phyloP scores from a whole-genome alignment of 495 filamentous ascomycete genomes.

The Podospora pseudocomata region DNA sequence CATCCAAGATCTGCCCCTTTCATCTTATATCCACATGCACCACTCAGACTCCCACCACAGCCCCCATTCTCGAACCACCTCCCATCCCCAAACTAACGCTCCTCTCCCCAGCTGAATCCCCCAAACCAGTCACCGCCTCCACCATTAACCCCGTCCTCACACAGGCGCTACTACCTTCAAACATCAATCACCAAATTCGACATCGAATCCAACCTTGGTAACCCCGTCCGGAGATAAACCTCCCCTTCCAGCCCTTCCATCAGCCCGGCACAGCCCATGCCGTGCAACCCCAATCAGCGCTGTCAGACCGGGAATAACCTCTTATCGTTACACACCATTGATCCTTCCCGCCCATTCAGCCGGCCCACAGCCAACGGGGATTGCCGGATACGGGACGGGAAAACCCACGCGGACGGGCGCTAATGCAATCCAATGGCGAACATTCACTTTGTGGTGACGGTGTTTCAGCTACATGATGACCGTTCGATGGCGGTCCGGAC shows the following conservation, averaged over 20 bases:
- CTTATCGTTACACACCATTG: not conserved
- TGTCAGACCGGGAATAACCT: too few species aligned
- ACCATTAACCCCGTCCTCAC: not conserved
- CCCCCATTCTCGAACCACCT: not conserved
- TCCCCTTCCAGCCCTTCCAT: not conserved
- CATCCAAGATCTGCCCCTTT: too few species aligned
- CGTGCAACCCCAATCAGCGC: not conserved
- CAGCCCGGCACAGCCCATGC: slow-evolving; percentile 1
- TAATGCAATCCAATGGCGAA: not conserved
- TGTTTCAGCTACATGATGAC: too few species aligned
- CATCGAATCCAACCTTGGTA: not conserved
- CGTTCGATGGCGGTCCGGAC: too few species aligned
- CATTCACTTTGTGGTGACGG: too few species aligned
- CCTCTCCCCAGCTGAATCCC: not conserved
- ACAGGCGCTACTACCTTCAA: not conserved
- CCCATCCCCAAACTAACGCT: not conserved
- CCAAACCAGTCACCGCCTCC: not conserved
- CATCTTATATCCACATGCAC: not conserved
- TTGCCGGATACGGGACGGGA: not conserved
- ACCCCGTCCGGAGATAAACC: not conserved
- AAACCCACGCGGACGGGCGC: not conserved
- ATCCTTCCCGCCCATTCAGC: not conserved
- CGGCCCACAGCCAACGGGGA: not conserved
- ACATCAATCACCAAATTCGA: not conserved
- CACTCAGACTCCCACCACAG: not conserved